These are phyloP conservation scores for Piper longum DNA, from an alignment of 164 flowering plant genomes.

Conservation along the genomic window DNA sequence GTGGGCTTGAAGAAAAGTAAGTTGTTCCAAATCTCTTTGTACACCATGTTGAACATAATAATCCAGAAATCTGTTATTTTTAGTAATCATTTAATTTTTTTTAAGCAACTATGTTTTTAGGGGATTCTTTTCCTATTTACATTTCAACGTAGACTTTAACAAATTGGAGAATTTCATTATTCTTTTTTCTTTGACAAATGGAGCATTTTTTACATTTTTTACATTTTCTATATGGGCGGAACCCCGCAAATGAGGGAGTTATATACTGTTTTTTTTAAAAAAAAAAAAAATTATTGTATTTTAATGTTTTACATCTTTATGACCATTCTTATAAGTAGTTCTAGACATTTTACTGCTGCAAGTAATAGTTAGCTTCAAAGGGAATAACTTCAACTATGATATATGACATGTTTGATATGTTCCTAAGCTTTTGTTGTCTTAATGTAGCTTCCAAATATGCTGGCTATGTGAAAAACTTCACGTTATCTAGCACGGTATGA, in stretches of 20 bases:
- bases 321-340: too few species aligned
- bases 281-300: background rate
- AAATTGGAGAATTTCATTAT: too few species aligned
- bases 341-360: too few species aligned
- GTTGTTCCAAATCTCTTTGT: slow-evolving; percentile 11
- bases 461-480: slow-evolving; percentile 79
- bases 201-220: background rate
- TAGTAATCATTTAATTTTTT: background rate
- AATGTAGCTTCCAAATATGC: slow-evolving; percentile 90
- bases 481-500: slow-evolving; percentile 84
- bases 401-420: background rate
- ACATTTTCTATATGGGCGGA: background rate
- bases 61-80: background rate
- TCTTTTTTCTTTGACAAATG: background rate
- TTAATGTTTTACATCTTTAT: too few species aligned
- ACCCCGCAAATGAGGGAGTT: too few species aligned
- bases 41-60: background rate
- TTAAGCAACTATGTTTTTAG: background rate
- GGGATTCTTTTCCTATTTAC: background rate
- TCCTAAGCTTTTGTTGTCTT: background rate
- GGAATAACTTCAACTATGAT: too few species aligned
- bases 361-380: background rate
- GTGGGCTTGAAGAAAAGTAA: slow-evolving; percentile 85
- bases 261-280: background rate
- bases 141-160: too few species aligned